phyloP scores from a whole-genome alignment of 1,284 basidiomycete genomes.

The Takashimella tepidaria region DNA sequence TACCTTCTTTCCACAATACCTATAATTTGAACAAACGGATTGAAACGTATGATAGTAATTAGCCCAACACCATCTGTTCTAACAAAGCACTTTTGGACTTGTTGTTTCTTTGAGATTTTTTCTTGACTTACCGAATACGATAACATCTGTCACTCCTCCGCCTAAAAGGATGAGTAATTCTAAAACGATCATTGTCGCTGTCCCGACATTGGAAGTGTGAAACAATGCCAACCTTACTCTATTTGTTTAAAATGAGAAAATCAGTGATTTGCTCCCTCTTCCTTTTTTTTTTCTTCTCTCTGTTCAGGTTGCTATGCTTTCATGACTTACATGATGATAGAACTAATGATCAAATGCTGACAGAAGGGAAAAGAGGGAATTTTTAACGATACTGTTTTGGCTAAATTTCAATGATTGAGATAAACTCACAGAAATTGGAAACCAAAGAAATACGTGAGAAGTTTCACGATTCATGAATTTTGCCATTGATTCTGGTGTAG shows the following conservation, averaged over 20 bases:
- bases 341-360: slow-evolving; percentile 14
- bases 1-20: slow-evolving; percentile 5
- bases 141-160: neutral
- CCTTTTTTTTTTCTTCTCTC: too few relatives aligned
- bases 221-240: neutral
- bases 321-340: slow-evolving; percentile 13
- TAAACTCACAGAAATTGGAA: slow-evolving; percentile 12
- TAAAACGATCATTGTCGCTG: neutral
- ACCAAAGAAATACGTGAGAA: slow-evolving; percentile 10
- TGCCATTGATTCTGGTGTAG: slow-evolving; percentile 7
- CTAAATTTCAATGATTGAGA: neutral
- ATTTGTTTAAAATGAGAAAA: too few relatives aligned
- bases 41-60: too few relatives aligned
- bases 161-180: neutral
- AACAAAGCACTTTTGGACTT: too few relatives aligned
- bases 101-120: too few relatives aligned
- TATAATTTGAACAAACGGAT: too few relatives aligned
- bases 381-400: neutral
- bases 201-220: neutral
- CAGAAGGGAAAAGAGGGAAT: too few relatives aligned
- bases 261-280: too few relatives aligned
- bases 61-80: too few relatives aligned
- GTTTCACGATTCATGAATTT: slow-evolving; percentile 13
- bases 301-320: too few relatives aligned
- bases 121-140: slow-evolving; percentile 2